These are phyloP conservation scores for Angomonas ambiguus DNA, from an alignment of 208 protist genomes.

Conservation along the genomic window DNA sequence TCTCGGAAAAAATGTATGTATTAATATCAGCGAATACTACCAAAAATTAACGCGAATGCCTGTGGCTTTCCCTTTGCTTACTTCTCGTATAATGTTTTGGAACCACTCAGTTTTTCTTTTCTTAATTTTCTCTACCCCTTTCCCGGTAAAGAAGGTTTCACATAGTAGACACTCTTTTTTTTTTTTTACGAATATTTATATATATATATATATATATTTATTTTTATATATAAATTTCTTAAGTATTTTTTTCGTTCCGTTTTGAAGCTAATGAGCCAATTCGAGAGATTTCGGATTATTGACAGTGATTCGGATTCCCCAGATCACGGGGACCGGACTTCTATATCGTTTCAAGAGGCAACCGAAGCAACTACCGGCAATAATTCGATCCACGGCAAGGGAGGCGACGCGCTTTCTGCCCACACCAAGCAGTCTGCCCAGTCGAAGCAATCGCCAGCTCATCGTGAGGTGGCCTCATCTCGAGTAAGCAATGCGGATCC, in stretches of 20 bases:
- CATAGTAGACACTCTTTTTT: background rate
- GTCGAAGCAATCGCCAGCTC: slow-evolving; percentile 1
- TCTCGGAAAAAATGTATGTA: background rate
- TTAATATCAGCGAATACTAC: background rate
- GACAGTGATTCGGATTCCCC: slow-evolving; percentile 55
- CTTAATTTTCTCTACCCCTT: background rate
- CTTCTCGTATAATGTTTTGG: no score
- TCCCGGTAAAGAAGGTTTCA: background rate
- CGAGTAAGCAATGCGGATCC: background rate
- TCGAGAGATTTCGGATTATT: slow-evolving; percentile 37
- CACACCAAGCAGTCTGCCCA: slow-evolving; percentile 1
- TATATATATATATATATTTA: background rate
- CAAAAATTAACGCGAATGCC: background rate
- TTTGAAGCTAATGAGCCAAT: slow-evolving; percentile 13
- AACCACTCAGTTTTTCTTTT: background rate
- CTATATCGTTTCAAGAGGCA: slow-evolving; percentile 3
- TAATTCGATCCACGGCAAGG: background rate
- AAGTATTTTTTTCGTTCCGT: slow-evolving; percentile 1
- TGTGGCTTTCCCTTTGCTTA: no score
- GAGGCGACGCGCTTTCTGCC: background rate
- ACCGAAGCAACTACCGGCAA: slow-evolving; percentile 4
- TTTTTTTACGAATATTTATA: background rate
- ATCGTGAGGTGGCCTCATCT: background rate
- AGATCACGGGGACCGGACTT: slow-evolving; percentile 15
- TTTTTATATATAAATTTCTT: background rate